Evolutionary conservation across 352 stramenopile species (phyloP).

Genomic region (Hyaloperonospora brassicae): DNA sequence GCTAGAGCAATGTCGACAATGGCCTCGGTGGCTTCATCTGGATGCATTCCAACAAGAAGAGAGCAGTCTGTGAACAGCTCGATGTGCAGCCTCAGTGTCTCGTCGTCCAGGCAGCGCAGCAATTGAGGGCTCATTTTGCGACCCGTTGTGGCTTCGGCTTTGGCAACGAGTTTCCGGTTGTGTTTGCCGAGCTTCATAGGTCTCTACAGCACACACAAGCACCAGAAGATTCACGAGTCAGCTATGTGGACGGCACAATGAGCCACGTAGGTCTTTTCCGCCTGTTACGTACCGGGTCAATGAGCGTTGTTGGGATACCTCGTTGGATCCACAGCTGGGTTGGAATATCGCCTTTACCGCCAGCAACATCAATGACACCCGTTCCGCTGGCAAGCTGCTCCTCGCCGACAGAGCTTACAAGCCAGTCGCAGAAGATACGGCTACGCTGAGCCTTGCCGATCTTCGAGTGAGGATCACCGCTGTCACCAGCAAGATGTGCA

Average conservation of each 20-base stretch:
- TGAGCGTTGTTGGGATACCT: constrained; percentile 71
- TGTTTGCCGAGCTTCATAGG: constrained; percentile 72
- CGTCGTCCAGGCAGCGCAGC: constrained; percentile 47
- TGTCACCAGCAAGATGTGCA: constrained; percentile 53
- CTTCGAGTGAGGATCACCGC: constrained; percentile 59
- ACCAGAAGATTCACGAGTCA: neutral
- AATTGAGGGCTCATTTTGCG: constrained; percentile 49
- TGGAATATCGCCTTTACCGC: constrained; percentile 81
- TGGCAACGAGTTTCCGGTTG: constrained; percentile 57
- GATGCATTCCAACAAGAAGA: constrained; percentile 90
- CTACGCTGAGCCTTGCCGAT: constrained; percentile 62
- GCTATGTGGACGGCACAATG: neutral
- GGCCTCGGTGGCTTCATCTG: constrained; percentile 92
- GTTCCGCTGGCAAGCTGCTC: constrained; percentile 33
- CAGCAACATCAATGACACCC: constrained; percentile 83
- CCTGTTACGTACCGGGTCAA: constrained; percentile 59
- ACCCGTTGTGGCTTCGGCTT: constrained; percentile 18
- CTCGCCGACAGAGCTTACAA: constrained; percentile 54
- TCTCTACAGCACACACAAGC: constrained; percentile 27
- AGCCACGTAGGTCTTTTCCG: neutral
- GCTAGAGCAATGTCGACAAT: constrained; percentile 90
- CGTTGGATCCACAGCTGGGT: constrained; percentile 77
- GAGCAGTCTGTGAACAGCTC: constrained; percentile 74
- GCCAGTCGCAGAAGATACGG: constrained; percentile 76
- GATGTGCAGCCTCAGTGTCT: constrained; percentile 36